These are phyloP conservation scores for Sedum album DNA, from an alignment of 164 flowering plant species.

Conservation along the genomic window DNA sequence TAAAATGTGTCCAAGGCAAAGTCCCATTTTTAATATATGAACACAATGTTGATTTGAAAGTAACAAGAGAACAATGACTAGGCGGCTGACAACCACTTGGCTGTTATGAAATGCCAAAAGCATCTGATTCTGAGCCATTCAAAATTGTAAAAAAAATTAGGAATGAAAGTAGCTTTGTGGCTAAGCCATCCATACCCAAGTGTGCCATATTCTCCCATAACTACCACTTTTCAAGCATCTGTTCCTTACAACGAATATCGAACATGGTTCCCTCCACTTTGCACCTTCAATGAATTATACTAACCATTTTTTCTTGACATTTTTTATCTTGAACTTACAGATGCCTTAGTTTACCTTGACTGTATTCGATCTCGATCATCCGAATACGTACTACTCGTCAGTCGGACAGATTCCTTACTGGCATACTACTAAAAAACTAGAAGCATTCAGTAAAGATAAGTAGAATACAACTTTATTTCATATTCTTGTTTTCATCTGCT, in stretches of 20 bases:
- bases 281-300: not conserved
- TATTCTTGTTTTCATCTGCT: not conserved
- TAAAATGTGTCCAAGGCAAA: too few species aligned
- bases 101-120: conserved; percentile 4
- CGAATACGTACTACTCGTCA: not conserved
- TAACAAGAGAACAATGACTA: not conserved
- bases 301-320: not conserved
- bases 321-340: not conserved
- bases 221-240: conserved; percentile 14
- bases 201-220: conserved; percentile 12
- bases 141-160: not conserved
- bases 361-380: not conserved
- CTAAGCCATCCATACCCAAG: conserved; percentile 14
- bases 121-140: conserved; percentile 34
- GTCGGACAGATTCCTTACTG: too few species aligned
- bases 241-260: conserved; percentile 20
- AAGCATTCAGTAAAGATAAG: not conserved
- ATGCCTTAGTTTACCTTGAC: not conserved
- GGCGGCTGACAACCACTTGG: not conserved
- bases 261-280: conserved; percentile 6
- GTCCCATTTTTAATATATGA: too few species aligned
- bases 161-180: conserved; percentile 20
- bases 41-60: too few species aligned
- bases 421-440: too few species aligned
- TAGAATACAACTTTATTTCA: not conserved